Conservation (phyloP, 1,284 basidiomycete species). For the Acaromyces ingoldii region DNA sequence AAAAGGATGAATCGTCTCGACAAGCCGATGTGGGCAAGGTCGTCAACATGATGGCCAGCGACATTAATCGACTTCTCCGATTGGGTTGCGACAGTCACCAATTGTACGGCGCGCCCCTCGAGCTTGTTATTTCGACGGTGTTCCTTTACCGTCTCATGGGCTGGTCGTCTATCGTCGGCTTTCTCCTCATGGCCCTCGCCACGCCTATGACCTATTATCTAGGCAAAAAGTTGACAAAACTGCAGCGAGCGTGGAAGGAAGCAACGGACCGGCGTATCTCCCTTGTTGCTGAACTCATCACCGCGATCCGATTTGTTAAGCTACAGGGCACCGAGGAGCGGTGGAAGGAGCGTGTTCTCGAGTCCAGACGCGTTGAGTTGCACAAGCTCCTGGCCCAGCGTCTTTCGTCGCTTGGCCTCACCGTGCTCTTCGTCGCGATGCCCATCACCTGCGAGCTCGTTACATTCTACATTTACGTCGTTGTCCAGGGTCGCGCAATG, state of each 20-base stretch:
- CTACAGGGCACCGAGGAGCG: slow-evolving; percentile 23
- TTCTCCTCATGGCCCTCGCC: slow-evolving; percentile 16
- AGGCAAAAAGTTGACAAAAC: slow-evolving; percentile 20
- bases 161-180: slow-evolving; percentile 26
- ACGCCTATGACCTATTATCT: slow-evolving; percentile 56
- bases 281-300: slow-evolving; percentile 70
- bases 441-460: slow-evolving; percentile 1
- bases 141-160: slow-evolving; percentile 38
- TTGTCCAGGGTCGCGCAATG: slow-evolving; percentile 19
- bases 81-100: slow-evolving; percentile 54
- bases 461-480: slow-evolving; percentile 29
- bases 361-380: slow-evolving; percentile 43
- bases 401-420: slow-evolving; percentile 19
- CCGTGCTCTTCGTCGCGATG: slow-evolving; percentile 14
- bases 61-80: slow-evolving; percentile 45
- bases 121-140: slow-evolving; percentile 20
- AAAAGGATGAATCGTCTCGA: neutral
- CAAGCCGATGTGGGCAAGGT: slow-evolving; percentile 55
- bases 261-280: slow-evolving; percentile 79
- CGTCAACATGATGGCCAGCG: slow-evolving; percentile 55
- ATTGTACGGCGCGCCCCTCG: slow-evolving; percentile 69
- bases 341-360: slow-evolving; percentile 31
- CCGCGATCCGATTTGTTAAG: slow-evolving; percentile 75
- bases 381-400: slow-evolving; percentile 21
- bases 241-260: slow-evolving; percentile 63